Conservation (phyloP, 805 yeast species). For the Metschnikowia koreensis region DNA sequence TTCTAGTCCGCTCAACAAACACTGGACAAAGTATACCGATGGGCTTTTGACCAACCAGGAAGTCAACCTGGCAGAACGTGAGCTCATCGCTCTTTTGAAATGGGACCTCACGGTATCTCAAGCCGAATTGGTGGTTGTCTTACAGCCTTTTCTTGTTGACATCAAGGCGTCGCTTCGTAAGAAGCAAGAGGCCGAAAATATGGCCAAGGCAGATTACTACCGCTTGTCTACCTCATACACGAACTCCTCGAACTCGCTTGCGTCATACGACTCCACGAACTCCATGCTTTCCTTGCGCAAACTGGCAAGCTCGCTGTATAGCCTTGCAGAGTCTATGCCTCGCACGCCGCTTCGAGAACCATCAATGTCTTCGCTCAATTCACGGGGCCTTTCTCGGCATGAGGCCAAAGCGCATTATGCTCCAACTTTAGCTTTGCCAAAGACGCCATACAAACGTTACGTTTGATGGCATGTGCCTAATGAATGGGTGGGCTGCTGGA, state of each 20-base stretch:
- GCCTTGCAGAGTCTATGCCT: constrained; percentile 10
- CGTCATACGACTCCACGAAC: constrained; percentile 14
- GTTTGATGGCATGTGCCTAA: background rate
- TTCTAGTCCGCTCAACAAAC: constrained; percentile 91
- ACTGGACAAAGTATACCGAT: constrained; percentile 91
- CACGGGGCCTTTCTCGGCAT: background rate
- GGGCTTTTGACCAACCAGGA: constrained; percentile 76
- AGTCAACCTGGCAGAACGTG: constrained; percentile 89
- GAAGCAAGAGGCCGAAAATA: constrained; percentile 13
- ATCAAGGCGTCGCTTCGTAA: constrained; percentile 46
- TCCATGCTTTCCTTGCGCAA: constrained; percentile 17
- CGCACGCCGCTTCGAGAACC: constrained; percentile 19
- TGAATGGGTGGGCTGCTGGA: constrained; percentile 1
- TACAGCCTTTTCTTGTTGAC: constrained; percentile 73
- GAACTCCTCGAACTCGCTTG: constrained; percentile 15
- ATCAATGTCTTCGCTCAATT: constrained; percentile 9
- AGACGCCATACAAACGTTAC: background rate
- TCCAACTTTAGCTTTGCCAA: constrained; percentile 6
- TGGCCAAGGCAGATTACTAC: constrained; percentile 18
- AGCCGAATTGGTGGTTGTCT: constrained; percentile 64
- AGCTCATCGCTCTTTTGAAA: constrained; percentile 73
- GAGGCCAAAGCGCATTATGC: background rate
- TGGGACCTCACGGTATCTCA: constrained; percentile 79
- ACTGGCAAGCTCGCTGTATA: constrained; percentile 11
- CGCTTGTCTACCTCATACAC: constrained; percentile 19